Conservation (phyloP, 2,329 filamentous ascomycete genomes). For the Chrysoporthe deuterocubensis region DNA sequence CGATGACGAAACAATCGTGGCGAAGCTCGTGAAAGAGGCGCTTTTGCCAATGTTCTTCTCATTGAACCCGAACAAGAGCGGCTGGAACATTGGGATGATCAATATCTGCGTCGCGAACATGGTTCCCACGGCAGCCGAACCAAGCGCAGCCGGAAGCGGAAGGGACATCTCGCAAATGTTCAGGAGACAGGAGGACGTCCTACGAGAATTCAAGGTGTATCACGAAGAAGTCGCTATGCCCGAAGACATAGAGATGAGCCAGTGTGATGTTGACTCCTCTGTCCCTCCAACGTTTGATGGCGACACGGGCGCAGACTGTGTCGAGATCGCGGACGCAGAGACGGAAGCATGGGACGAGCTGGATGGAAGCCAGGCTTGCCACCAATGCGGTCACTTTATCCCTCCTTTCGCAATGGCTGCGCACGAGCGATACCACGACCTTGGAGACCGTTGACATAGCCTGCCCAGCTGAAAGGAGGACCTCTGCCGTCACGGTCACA, state of each 20-base stretch:
- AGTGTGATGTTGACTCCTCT: not conserved
- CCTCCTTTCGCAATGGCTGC: conserved; percentile 24
- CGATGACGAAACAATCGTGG: conserved; percentile 62
- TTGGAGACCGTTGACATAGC: conserved; percentile 12
- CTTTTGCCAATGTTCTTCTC: conserved; percentile 75
- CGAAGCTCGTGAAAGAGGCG: conserved; percentile 70
- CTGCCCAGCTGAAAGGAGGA: not conserved
- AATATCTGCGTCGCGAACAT: conserved; percentile 92
- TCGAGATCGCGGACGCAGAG: conserved; percentile 15
- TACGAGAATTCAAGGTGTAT: conserved; percentile 68
- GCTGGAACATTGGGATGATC: conserved; percentile 81
- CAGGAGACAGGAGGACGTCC: conserved; percentile 68
- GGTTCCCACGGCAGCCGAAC: conserved; percentile 58
- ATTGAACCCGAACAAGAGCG: conserved; percentile 68
- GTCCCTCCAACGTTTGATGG: not conserved
- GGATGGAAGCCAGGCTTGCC: conserved; percentile 23
- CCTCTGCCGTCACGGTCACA: too few relatives aligned
- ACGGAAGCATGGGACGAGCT: conserved; percentile 21
- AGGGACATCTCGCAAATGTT: conserved; percentile 87
- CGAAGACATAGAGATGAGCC: conserved; percentile 28
- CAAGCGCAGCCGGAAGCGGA: conserved; percentile 57
- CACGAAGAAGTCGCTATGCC: conserved; percentile 39
- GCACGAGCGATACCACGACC: conserved; percentile 23
- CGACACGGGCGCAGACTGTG: not conserved
- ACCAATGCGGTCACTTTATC: conserved; percentile 21